Percentiles rank a stretch among this genome's conserved stretches.
These are phyloP conservation scores for Mallotus repandus DNA, from an alignment of 441 rosid species.

Conservation along the genomic window DNA sequence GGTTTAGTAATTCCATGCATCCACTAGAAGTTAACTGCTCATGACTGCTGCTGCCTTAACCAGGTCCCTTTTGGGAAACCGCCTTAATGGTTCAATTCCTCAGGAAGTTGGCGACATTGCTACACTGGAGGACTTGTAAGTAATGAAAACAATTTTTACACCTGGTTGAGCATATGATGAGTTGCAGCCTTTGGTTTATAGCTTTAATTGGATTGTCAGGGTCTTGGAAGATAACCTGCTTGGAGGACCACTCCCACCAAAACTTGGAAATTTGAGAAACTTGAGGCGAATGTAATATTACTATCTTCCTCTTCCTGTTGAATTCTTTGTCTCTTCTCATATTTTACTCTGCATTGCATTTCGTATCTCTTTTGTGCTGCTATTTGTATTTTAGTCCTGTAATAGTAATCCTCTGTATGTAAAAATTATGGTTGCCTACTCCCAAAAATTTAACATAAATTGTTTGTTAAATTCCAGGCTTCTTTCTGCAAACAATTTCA, in stretches of 20 bases:
- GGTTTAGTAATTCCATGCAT: conserved; percentile 11
- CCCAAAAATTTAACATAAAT: background rate
- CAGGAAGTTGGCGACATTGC: conserved; percentile 48
- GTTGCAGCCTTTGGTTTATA: background rate
- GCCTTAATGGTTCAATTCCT: conserved; percentile 67
- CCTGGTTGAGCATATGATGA: background rate
- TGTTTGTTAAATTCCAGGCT: conserved; percentile 30
- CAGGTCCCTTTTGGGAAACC: conserved; percentile 71
- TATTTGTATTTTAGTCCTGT: background rate
- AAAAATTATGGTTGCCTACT: background rate
- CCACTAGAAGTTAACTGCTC: conserved; percentile 8
- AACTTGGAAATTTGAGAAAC: conserved; percentile 56
- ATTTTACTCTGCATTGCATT: background rate
- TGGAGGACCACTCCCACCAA: conserved; percentile 55
- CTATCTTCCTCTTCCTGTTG: too few relatives aligned
- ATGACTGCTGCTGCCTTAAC: background rate
- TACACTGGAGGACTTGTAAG: conserved; percentile 62
- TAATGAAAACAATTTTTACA: conserved; percentile 5
- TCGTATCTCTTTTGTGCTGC: background rate
- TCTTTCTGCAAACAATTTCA: conserved; percentile 66
- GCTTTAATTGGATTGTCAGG: conserved; percentile 38
- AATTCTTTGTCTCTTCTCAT: conserved; percentile 4
- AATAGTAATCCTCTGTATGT: background rate
- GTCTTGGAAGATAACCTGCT: conserved; percentile 60
- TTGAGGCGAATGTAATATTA: conserved; percentile 49